These are phyloP conservation scores for Phellopilus nigrolimitatus DNA, from an alignment of 1,284 basidiomycete genomes.

Conservation along the genomic window DNA sequence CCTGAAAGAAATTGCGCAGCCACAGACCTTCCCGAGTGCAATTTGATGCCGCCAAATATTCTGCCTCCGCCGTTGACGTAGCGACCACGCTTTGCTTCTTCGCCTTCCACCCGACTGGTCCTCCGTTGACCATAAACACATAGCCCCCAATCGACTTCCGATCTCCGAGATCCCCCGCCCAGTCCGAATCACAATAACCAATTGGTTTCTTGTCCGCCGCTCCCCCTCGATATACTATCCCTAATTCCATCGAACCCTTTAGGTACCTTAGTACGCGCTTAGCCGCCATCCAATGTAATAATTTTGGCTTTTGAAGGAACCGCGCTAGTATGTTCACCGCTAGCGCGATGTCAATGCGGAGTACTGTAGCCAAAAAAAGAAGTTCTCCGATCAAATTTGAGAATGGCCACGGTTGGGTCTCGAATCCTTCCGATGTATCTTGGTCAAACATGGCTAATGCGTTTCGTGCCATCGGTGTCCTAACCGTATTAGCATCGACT, in stretches of 20 bases:
- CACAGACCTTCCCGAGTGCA: too few species aligned
- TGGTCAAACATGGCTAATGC: slow-evolving; percentile 21
- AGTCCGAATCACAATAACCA: slow-evolving; percentile 29
- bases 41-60: too few species aligned
- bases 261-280: slow-evolving; percentile 32
- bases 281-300: slow-evolving; percentile 29
- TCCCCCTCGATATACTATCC: too few species aligned
- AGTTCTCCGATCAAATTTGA: too few species aligned
- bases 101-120: too few species aligned
- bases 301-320: slow-evolving; percentile 27
- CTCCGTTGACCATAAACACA: too few species aligned
- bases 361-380: too few species aligned
- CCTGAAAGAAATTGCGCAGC: slow-evolving; percentile 24
- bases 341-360: slow-evolving; percentile 30
- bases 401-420: too few species aligned
- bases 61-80: too few species aligned
- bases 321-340: slow-evolving; percentile 28
- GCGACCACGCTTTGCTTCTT: too few species aligned
- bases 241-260: too few species aligned
- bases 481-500: slow-evolving; percentile 3
- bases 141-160: too few species aligned
- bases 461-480: slow-evolving; percentile 10
- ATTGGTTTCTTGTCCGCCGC: slow-evolving; percentile 4
- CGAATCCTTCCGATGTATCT: slow-evolving; percentile 30
- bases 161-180: slow-evolving; percentile 26